Conservation (phyloP, 208 protist species). For the Leishmania guyanensis region DNA sequence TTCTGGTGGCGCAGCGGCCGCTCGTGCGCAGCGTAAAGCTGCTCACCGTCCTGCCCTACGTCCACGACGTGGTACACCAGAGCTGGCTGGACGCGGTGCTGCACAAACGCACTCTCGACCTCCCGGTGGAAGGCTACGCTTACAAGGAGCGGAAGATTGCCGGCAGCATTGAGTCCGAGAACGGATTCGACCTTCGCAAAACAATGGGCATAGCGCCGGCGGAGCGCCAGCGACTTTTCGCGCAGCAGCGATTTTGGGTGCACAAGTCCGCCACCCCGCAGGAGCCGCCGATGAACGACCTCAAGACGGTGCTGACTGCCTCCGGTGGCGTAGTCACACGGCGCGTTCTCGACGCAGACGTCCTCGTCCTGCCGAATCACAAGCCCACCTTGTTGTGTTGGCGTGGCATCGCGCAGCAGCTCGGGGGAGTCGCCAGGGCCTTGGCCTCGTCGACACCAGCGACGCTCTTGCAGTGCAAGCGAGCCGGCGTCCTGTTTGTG, state of each 20-base stretch:
- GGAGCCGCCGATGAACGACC: slow-evolving; percentile 67
- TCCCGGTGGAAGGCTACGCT: slow-evolving; percentile 7
- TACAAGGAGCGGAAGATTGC: slow-evolving; percentile 43
- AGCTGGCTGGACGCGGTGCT: slow-evolving; percentile 61
- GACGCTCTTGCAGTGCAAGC: slow-evolving; percentile 11
- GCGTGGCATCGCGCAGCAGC: slow-evolving; percentile 26
- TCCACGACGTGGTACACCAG: slow-evolving; percentile 45
- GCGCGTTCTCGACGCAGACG: slow-evolving; percentile 27
- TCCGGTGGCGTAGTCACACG: slow-evolving; percentile 56
- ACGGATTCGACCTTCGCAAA: slow-evolving; percentile 51
- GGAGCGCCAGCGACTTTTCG: slow-evolving; percentile 54
- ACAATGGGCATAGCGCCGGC: slow-evolving; percentile 32
- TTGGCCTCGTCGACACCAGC: not conserved
- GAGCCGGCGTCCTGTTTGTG: slow-evolving; percentile 40
- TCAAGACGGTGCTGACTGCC: slow-evolving; percentile 57
- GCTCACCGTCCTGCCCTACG: slow-evolving; percentile 63
- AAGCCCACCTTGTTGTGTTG: slow-evolving; percentile 31
- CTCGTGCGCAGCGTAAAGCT: slow-evolving; percentile 83
- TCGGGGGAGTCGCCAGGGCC: not conserved
- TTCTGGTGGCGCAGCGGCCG: slow-evolving; percentile 55
- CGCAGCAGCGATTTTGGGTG: slow-evolving; percentile 52
- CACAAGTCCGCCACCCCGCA: slow-evolving; percentile 60
- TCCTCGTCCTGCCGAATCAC: slow-evolving; percentile 47
- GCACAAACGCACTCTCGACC: slow-evolving; percentile 17
- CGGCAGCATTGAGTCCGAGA: slow-evolving; percentile 58